Conservation (phyloP, 2,329 filamentous ascomycete genomes). For the Hypoxylon sp. region DNA sequence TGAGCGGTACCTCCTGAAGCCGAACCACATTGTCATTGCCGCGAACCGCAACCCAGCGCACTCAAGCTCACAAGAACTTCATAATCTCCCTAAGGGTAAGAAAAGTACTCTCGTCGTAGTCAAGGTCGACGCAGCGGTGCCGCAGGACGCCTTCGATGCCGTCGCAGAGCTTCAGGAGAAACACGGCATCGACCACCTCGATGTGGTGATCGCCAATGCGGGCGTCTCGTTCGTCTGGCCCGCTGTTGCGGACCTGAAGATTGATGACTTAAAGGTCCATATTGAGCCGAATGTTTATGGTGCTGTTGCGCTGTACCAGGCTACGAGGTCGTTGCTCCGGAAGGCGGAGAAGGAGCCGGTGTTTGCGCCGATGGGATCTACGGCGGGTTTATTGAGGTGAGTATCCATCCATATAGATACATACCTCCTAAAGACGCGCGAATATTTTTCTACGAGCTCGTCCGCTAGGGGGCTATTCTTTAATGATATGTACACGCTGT, state of each 20-base stretch:
- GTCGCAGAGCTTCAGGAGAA: slow-evolving; percentile 44
- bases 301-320: slow-evolving; percentile 55
- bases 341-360: slow-evolving; percentile 43
- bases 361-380: slow-evolving; percentile 52
- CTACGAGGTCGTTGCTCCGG: slow-evolving; percentile 51
- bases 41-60: slow-evolving; percentile 47
- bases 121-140: slow-evolving; percentile 52
- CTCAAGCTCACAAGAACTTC: slow-evolving; percentile 44
- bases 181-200: slow-evolving; percentile 52
- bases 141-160: slow-evolving; percentile 47
- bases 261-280: slow-evolving; percentile 50
- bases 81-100: slow-evolving; percentile 47
- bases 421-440: not conserved
- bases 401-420: not conserved
- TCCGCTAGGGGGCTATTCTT: too few species aligned
- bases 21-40: slow-evolving; percentile 63
- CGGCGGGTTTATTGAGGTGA: slow-evolving; percentile 36
- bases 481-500: too few species aligned
- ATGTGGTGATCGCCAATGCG: slow-evolving; percentile 63
- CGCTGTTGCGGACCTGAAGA: slow-evolving; percentile 46
- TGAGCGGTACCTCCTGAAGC: slow-evolving; percentile 53
- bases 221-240: slow-evolving; percentile 51
- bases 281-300: slow-evolving; percentile 55
- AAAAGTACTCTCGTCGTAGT: slow-evolving; percentile 52
- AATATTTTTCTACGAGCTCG: too few species aligned